Evolutionary conservation across 176 grass and related monocot species (phyloP), one percentile per base, ranked within the genome.

Genomic region (Saccharum officinarum): DNA sequence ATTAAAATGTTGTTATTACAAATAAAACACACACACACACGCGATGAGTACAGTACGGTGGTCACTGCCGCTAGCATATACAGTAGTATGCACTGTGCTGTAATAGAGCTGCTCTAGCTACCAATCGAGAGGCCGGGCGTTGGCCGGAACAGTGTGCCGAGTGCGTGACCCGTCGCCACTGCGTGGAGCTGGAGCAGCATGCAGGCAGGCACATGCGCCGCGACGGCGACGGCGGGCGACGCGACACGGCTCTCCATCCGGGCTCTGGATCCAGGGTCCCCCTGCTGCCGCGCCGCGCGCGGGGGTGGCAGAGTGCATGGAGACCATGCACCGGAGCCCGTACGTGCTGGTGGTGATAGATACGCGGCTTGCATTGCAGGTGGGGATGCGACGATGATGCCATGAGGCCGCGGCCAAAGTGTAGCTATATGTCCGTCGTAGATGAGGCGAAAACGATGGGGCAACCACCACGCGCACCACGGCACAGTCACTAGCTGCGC

Each of bases 391-490:
- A 37, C 5, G 36, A 37, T 37, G 18, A 57, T 11, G 10, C 16
- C 11, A 34, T 39, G n/a, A n/a, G 54, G 54, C 20, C 7, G 9
- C 22, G 57, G 22, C 57, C 60, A 82, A 71, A 71, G 67, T 67
- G 39, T 45, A 10, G n/a, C 12, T 13, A 14, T 11, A 26, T 25
- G n/a, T 33, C 33, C 33, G 33, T 34, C 31, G 33, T 34, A 34
- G 0, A 62, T 34, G 9, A 11, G 61, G 17, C 65, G 50, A 87
- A 31, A 87, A 63, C 5, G 85, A 81, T 2, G 60, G 78, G 16
- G 78, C 69, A 87, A 81, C 85, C 60, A 73, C 84, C 84, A 5
- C 38, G 11, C 16, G 26, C 47, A 54, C 36, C 34, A 4, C 2
- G 28, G 28, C 28, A 28, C 28, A 28, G 28, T 28, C 28, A 28